Base-by-base conservation (phyloP, 2,329 filamentous ascomycete genomes). In the Aspergillus quadricinctus region DNA sequence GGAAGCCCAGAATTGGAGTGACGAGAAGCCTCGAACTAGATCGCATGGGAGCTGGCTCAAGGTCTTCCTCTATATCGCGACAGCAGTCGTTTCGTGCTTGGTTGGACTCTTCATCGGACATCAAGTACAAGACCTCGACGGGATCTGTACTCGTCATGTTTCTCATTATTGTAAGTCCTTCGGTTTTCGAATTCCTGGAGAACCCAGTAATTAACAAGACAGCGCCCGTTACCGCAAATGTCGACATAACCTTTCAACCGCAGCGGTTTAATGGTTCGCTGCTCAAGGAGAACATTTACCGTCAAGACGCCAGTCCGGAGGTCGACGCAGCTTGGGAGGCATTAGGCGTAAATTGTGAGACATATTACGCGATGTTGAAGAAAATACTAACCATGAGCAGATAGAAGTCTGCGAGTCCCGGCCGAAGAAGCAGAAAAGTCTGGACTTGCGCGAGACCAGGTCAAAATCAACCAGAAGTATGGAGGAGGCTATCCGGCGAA, bases 241-340 rank as follows among this genome's bases (percentile, higher is more conserved):
- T 81, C 5, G 64, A 72, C 25, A 70, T 80, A 4, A 64, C 67
- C 10, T 81, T 78, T 65, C 67, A 72, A 10, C 64, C 65, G 0
- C 66, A 76, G 51, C 61, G 61, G 1, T 87, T 85, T 67, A 83
- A 87, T 58, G 83, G 83, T 0, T 80, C 80, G 0, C 81, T 87
- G 21, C 62, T 84, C 54, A 71, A 81, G 0, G 78, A 83, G 60
- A 80, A 80, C 27, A 68, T 81, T 17, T 87, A 81, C 63, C 78
- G 83, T 1, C 73, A 77, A 56, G 66, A 74, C 11, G 79, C 76
- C 1, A 74, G 79, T 0, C 77, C 80, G 0, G 80, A 82, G 51
- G 82, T 84, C 0, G 84, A 87, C 57, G 76, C 75, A 3, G 83
- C 83, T 0, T 87, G 84, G 83, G 75, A 72, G 23, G 73, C 75